Base-by-base conservation (phyloP, 2,329 filamentous ascomycete species). In the Sporothrix schenckii region DNA sequence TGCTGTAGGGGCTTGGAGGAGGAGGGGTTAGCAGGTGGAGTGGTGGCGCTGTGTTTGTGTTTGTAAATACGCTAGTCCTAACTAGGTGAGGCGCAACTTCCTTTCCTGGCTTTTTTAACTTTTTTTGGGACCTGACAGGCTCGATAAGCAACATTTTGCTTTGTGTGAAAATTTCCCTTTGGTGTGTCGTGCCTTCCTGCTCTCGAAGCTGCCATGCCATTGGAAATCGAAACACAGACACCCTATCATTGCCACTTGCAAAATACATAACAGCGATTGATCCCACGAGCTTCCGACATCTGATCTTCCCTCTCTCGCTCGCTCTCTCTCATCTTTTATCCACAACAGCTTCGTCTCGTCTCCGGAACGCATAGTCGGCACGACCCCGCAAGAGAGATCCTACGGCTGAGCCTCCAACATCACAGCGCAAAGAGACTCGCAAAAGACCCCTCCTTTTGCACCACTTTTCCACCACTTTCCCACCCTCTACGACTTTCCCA, bases 71-170 rank as follows among this genome's bases (percentile, higher is more conserved):
- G 66, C 66, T 68, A 68, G 50, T 56, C 66, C 66, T 7, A 49
- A 52, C 27, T 39, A 11, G 63, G 63, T 39, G 63, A 53, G 47
- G 47, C 50, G 65, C 50, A 24, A 47, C 58, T 63, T 44, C 58
- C 58, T 47, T 47, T 24, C 47, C 21, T 41, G 41, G 21, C 30
- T 44, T 63, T 58, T 68, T 68, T 68, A 21, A 13, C 41, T 47
- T 14, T 39, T 67, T 63, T 44, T 21, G 19, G 10, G 47, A n/a
- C 41, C 7, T 21, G 47, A 34, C 50, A 56, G 34, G 68, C 56
- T 71, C 56, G 69, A 70, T 70, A 70, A 70, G 69, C 69, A 70
- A 10, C 9, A 16, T 19, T 24, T 24, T 30, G 34, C 58, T 69
- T 27, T 34, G 49, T 66, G n/a, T 30, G 53, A 70, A 34, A 70